phyloP scores from a whole-genome alignment of 108 stramenopile genomes.

The Nannochloropsis oceanica region DNA sequence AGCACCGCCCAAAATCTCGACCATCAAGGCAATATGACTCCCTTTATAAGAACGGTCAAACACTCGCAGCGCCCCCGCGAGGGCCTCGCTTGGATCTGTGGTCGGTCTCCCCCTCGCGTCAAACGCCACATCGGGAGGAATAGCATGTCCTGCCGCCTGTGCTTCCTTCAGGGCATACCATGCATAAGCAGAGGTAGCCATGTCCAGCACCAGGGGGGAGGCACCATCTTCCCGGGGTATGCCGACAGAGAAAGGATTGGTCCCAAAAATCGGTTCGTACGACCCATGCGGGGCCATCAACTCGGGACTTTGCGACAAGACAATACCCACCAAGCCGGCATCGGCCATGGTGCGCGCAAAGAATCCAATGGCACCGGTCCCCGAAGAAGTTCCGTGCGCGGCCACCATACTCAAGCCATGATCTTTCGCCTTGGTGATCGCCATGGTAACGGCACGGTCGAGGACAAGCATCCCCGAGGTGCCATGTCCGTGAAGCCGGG shows the following conservation, averaged over 20 bases:
- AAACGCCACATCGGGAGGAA: slow-evolving; percentile 35
- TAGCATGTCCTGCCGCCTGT: slow-evolving; percentile 27
- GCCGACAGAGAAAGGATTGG: slow-evolving; percentile 36
- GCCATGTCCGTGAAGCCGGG: slow-evolving; percentile 10
- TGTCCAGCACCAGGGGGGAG: slow-evolving; percentile 28
- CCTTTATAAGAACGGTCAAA: slow-evolving; percentile 38
- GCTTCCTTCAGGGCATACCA: slow-evolving; percentile 30
- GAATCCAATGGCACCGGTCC: slow-evolving; percentile 18
- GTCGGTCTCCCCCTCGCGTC: slow-evolving; percentile 28
- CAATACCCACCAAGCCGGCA: slow-evolving; percentile 11
- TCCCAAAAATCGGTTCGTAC: slow-evolving; percentile 34
- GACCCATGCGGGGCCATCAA: slow-evolving; percentile 37
- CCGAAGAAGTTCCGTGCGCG: slow-evolving; percentile 6
- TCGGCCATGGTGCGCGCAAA: slow-evolving; percentile 16
- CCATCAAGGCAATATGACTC: slow-evolving; percentile 30
- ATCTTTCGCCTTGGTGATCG: slow-evolving; percentile 13
- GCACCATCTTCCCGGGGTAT: slow-evolving; percentile 18
- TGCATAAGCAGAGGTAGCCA: slow-evolving; percentile 34
- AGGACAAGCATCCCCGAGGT: slow-evolving; percentile 13
- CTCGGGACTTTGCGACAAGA: slow-evolving; percentile 34
- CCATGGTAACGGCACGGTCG: slow-evolving; percentile 6
- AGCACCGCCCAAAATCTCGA: slow-evolving; percentile 31
- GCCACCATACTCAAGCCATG: slow-evolving; percentile 21
- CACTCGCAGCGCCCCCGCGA: slow-evolving; percentile 27
- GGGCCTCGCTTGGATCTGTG: slow-evolving; percentile 20